Conservation (phyloP, 2,329 filamentous ascomycete genomes). For the Neofusicoccum umdonicola region DNA sequence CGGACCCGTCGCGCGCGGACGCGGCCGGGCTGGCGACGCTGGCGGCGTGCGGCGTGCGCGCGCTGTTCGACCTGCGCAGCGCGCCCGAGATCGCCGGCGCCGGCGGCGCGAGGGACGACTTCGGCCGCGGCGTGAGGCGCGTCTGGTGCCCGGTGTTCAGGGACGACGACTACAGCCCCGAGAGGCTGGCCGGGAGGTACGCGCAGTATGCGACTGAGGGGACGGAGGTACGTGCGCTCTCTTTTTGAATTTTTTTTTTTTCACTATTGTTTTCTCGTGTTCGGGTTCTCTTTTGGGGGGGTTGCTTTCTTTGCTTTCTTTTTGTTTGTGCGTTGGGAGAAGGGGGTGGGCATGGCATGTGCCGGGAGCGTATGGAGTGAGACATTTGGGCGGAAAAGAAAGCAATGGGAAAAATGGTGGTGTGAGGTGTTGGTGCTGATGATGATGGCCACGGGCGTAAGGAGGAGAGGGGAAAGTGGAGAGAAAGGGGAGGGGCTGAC, state of each 20-base stretch:
- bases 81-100: constrained; percentile 55
- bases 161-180: constrained; percentile 60
- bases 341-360: background rate
- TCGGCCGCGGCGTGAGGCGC: constrained; percentile 40
- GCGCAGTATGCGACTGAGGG: constrained; percentile 58
- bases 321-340: background rate
- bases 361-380: background rate
- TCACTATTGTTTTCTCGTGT: no score
- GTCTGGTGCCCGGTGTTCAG: constrained; percentile 65
- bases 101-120: constrained; percentile 25
- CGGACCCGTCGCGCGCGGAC: constrained; percentile 53
- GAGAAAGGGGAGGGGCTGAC: background rate
- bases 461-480: background rate
- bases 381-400: no score
- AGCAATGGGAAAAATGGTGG: background rate
- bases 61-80: constrained; percentile 68
- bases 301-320: background rate
- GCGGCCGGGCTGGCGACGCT: constrained; percentile 24
- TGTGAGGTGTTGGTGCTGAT: background rate
- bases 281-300: no score
- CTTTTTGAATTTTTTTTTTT: background rate
- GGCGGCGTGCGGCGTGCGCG: constrained; percentile 55
- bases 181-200: constrained; percentile 61
- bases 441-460: background rate
- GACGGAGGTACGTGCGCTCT: constrained; percentile 33